Percentiles rank a stretch among this genome's conserved stretches.
These are phyloP conservation scores for Colletotrichum cordylinicola DNA, from an alignment of 2,329 filamentous ascomycete genomes.

Conservation along the genomic window DNA sequence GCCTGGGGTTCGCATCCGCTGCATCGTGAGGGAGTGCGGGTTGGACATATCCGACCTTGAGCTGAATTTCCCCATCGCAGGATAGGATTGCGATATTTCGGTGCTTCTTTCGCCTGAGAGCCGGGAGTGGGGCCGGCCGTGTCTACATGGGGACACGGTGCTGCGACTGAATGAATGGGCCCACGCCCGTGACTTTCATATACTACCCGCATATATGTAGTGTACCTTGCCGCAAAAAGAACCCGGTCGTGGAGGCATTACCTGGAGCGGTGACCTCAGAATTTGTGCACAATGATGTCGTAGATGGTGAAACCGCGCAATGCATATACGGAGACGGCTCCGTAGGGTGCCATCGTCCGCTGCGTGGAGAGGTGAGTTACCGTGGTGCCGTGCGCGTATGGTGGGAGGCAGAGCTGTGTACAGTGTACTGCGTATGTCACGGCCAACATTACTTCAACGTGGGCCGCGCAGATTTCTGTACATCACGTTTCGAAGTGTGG, in stretches of 20 bases:
- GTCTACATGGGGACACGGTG: not conserved
- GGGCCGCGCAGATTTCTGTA: not conserved
- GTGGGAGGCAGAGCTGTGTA: not conserved
- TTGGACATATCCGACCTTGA: not conserved
- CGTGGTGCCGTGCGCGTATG: not conserved
- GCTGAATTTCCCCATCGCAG: conserved; percentile 15
- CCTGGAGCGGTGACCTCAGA: not conserved
- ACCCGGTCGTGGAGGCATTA: not conserved
- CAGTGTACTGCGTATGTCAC: not conserved
- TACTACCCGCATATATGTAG: not conserved
- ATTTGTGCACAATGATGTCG: not conserved
- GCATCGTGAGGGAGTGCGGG: not conserved
- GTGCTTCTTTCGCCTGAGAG: not conserved
- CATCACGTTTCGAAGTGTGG: conserved; percentile 1
- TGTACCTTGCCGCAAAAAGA: not conserved
- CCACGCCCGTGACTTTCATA: not conserved
- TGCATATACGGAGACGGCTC: not conserved
- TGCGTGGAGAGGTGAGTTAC: not conserved
- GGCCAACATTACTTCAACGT: not conserved
- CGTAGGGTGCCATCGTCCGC: not conserved
- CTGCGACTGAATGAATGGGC: not conserved
- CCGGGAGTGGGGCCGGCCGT: not conserved
- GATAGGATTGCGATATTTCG: conserved; percentile 18
- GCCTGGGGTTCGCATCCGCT: not conserved
- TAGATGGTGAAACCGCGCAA: not conserved